A percentile compares a stretch with the other conserved stretches of the same genome.
These are phyloP conservation scores for Parathielavia hyrcaniae DNA, from an alignment of 495 filamentous ascomycete genomes.

Conservation along the genomic window DNA sequence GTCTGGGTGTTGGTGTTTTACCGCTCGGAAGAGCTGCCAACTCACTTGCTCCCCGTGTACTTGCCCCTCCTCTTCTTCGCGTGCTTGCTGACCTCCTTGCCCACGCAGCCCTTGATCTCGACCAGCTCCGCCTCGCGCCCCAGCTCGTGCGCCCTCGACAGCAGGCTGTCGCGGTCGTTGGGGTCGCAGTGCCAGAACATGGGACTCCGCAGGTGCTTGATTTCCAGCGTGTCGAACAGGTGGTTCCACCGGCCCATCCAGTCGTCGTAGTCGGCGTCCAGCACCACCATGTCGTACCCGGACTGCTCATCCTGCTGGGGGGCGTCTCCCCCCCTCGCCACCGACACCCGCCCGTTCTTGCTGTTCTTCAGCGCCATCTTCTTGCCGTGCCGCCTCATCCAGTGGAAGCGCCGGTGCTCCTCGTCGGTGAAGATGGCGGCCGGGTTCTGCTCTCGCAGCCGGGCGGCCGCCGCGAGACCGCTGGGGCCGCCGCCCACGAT, in stretches of 20 bases:
- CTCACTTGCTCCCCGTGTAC: neutral
- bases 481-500: neutral
- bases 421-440: neutral
- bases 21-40: neutral
- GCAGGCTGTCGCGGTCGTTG: neutral
- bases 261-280: neutral
- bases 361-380: neutral
- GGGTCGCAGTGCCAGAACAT: neutral
- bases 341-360: neutral
- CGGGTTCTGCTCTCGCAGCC: neutral
- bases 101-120: neutral
- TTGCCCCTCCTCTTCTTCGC: neutral
- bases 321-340: neutral
- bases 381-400: neutral
- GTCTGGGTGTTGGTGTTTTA: neutral
- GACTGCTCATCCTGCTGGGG: neutral
- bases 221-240: neutral
- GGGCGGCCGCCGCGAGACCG: neutral
- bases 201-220: neutral
- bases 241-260: slow-evolving; percentile 1
- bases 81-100: slow-evolving; percentile 2
- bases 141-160: neutral
- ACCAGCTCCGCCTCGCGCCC: neutral
- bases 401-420: slow-evolving; percentile 4
- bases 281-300: neutral